Evolutionary conservation across 140 eudicot genomes (phyloP), one percentile per base, ranked within the genome.

Genomic region (Stevia rebaudiana): DNA sequence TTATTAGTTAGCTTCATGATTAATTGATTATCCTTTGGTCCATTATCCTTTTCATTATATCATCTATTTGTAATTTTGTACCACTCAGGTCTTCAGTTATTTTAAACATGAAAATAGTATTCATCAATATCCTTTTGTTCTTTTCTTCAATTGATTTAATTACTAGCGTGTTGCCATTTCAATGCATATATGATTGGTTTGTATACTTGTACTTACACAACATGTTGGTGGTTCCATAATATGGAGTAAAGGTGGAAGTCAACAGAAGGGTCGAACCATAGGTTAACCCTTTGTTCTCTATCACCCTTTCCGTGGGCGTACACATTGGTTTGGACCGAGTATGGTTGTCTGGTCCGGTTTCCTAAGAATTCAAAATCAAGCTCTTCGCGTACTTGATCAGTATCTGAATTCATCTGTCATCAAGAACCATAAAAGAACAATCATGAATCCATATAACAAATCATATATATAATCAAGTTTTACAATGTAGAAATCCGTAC

Each of bases 401-500:
- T 56, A 56, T 31, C 63, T 12, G 63, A 56, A 8, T 56, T 56
- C 63, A 56, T 56, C 63, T 56, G n/a, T n/a, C 43, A 15, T 30
- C 43, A 30, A 56, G 7, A 55, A 55, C 41, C 62, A 55, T 55
- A 41, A 30, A 55, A 55, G 62, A 30, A 30, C 13, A 28, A n/a
- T 16, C 8, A 30, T 15, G 1, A 8, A 48, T 56, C 39, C 13
- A 55, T n/a, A 16, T 9, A 25, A 18, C 11, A 33, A 47, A 12
- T 3, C 28, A 13, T 16, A n/a, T n/a, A n/a, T n/a, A n/a, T n/a
- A 25, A 63, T 13, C 43, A 44, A 24, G 28, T 15, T 63, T 17
- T 16, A 30, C 48, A 48, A 13, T 7, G 8, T 36, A 11, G 17
- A 55, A 11, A 25, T n/a, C 53, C 88, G 4, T 70, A 85, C 94